A percentile compares a stretch with the other conserved stretches of the same genome.
Evolutionary conservation across 176 grass and related monocot species (phyloP).

Genomic region (Lolium multiflorum): DNA sequence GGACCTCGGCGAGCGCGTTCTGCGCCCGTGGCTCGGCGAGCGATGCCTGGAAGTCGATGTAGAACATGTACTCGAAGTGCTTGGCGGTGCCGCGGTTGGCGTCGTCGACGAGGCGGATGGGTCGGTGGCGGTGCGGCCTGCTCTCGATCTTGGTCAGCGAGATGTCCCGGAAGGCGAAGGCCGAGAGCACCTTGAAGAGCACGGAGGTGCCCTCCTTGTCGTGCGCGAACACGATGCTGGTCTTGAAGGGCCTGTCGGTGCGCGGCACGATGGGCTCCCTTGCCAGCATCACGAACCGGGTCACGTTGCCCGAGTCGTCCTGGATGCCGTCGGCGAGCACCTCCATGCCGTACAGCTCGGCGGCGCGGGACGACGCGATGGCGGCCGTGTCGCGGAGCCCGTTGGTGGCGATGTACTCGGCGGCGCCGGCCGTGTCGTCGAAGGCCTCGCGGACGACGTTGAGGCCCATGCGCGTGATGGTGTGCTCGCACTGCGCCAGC

Average conservation of each 20-base stretch:
- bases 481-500: constrained; percentile 95
- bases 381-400: constrained; percentile 86
- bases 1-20: constrained; percentile 90
- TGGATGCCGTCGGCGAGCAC: constrained; percentile 88
- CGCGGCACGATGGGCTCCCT: constrained; percentile 92
- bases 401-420: constrained; percentile 71
- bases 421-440: constrained; percentile 89
- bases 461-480: constrained; percentile 79
- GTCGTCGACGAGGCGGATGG: constrained; percentile 92
- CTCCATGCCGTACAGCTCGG: constrained; percentile 85
- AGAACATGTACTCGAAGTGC: constrained; percentile 99
- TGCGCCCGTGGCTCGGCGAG: constrained; percentile 81
- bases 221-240: constrained; percentile 95
- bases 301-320: constrained; percentile 85
- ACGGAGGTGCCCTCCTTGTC: constrained; percentile 82
- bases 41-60: constrained; percentile 88
- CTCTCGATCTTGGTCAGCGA: constrained; percentile 94
- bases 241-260: constrained; percentile 93
- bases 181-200: constrained; percentile 91
- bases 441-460: constrained; percentile 98
- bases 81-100: constrained; percentile 88
- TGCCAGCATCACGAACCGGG: constrained; percentile 92
- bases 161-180: constrained; percentile 87
- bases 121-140: constrained; percentile 77
- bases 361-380: constrained; percentile 84